Base-by-base conservation (phyloP, 2,329 filamentous ascomycete genomes). In the Ascochyta lentis region DNA sequence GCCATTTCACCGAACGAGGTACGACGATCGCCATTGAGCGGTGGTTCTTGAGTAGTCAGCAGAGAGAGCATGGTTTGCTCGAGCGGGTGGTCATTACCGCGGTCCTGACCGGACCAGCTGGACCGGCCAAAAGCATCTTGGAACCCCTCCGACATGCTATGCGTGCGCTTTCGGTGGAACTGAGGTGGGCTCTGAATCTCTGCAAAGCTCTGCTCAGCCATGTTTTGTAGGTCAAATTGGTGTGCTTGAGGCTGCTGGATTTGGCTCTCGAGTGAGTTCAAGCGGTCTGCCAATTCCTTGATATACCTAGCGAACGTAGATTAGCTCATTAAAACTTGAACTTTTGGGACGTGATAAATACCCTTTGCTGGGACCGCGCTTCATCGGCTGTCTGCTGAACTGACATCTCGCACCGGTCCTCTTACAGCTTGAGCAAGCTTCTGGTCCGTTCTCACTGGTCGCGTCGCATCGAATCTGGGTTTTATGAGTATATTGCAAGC, bases 291-390 rank as follows among this genome's bases (percentile, higher is more conserved):
- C 6, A 77, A 56, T 40, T 77, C 75, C 54, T 77, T 77, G 55
- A 77, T 77, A 35, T 77, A 77, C 1, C 74, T 77, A n/a, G 26
- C 5, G 24, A n/a, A 26, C 31, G 29, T 16, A 29, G 51, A 5
- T 72, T 27, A 70, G 60, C 37, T 37, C 35, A 13, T n/a, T 16
- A 37, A 9, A 10, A 9, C 10, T 42, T 24, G 4, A 16, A 0
- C 8, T 23, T 19, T 6, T 16, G 8, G 24, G 9, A 10, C 16
- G 12, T 8, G 13, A 37, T 29, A 42, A 57, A 29, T 65, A 75
- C 72, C 75, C 75, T 76, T 77, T 77, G 60, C 74, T 76, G 10
- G 75, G 75, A 3, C 75, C 75, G 34, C 75, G 72, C 60, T 77
- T 77, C 73, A 76, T 76, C 2, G 74, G 74, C 51, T 77, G 74